Base-by-base conservation (phyloP, 1,284 basidiomycete species). In the Ganoderma lucidum region DNA sequence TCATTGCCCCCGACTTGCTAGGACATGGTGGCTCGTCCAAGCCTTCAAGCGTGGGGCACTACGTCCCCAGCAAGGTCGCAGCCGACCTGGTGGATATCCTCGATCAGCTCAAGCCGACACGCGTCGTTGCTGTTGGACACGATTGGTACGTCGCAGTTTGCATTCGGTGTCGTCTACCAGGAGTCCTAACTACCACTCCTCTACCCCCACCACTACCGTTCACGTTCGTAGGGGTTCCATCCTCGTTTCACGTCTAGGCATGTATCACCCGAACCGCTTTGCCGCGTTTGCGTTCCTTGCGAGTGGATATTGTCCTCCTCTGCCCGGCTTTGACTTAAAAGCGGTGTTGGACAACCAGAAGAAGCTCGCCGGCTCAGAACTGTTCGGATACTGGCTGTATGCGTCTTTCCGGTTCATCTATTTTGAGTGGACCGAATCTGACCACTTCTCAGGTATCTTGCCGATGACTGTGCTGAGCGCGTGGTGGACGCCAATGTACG, bases 21-120 rank as follows among this genome's bases (percentile, higher is more conserved):
- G 88, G 87, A 6, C 88, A 88, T 66, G 87, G 85, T 17, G 82
- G 81, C 4, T 87, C 86, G 19, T 83, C 83, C 73, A 87, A 86
- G 72, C 88, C 87, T 1, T 74, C 74, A 0, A 81, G 85, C 48
- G 75, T 82, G 2, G 74, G 74, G n/a, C 71, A 73, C 8, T 89
- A 88, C 76, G 77, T 76, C n/a, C 75, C 77, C 2, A 84, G 80
- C 68, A 75, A 77, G 17, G 75, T 86, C 15, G 79, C 80, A 37
- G 76, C 81, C 41, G 86, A 88, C 73, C 67, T 88, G 23, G 73
- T 85, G n/a, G 86, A 85, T 64, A 80, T 87, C 42, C 74, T 87
- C 59, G 81, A 87, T 69, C 77, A 76, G 9, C 81, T 83, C 70
- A 75, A 77, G 6, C 75, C 81, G 37, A 71, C 75, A 15, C 78